phyloP scores from a whole-genome alignment of 2,329 filamentous ascomycete genomes.

The Aspergillus pseudoglaucus region DNA sequence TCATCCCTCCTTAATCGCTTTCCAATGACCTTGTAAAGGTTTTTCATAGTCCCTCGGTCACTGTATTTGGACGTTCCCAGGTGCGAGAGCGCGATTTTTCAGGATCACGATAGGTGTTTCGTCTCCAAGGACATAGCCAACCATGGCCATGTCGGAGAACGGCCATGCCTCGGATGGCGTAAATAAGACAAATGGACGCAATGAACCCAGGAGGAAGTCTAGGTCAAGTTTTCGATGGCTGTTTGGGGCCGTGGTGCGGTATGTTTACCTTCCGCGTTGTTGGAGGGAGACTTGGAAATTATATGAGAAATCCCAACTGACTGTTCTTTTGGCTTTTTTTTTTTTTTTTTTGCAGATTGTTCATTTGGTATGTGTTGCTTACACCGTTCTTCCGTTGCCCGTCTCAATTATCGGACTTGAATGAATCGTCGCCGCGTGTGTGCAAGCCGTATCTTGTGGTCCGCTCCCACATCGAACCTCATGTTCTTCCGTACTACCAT shows the following conservation, averaged over 20 bases:
- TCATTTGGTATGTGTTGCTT: constrained; percentile 79
- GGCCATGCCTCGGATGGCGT: constrained; percentile 17
- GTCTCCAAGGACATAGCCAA: constrained; percentile 8
- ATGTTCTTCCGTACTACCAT: constrained; percentile 79
- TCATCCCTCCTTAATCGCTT: neutral
- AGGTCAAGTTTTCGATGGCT: constrained; percentile 26
- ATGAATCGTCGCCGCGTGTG: constrained; percentile 64
- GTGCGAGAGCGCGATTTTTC: neutral
- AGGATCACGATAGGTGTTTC: constrained; percentile 3
- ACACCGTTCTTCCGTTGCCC: constrained; percentile 81
- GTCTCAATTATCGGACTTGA: constrained; percentile 58
- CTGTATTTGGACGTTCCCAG: neutral
- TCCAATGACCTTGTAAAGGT: neutral
- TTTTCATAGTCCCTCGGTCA: neutral
- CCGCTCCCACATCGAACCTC: constrained; percentile 62
- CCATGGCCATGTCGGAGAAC: constrained; percentile 22
- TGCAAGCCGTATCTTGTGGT: constrained; percentile 74
- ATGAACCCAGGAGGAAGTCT: constrained; percentile 5
- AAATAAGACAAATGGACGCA: constrained; percentile 10
- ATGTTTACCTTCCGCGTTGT: constrained; percentile 8
- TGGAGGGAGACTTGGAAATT: neutral
- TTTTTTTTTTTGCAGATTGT: constrained; percentile 48
- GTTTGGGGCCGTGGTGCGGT: constrained; percentile 30
- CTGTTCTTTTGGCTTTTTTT: neutral
- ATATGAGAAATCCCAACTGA: neutral